Evolutionary conservation across 106 monocot species (phyloP), one percentile per base, ranked within the genome.

Genomic region (Phalaenopsis aphrodite): DNA sequence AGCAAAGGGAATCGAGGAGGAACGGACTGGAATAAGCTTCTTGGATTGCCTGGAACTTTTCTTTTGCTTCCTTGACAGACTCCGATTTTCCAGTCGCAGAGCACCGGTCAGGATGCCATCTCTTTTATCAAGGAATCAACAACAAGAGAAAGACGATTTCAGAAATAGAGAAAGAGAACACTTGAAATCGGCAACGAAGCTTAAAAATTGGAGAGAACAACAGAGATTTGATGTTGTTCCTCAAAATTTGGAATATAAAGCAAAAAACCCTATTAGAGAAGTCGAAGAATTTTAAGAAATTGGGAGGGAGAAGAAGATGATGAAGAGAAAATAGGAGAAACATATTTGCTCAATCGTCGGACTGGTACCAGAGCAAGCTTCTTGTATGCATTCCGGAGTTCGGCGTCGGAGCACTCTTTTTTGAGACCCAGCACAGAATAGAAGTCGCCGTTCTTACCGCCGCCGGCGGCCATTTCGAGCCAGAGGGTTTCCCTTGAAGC

Each of bases 71-170:
- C 21, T 88, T 83, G 41, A 80, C 78, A 73, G 66, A 79, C 46
- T 87, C 82, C 4, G 82, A 58, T 38, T 78, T 91, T 2, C 86
- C 86, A 14, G 88, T 81, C 11, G 93, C 82, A 4, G 83, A 82
- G 80, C 87, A 88, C 55, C 90, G 88, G 80, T 96, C 96, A 9
- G 96, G 96, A 78, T 96, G 96, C 96, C 96, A 96, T 85, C 83
- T 91, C 96, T 96, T 68, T 41, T 39, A 78, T 55, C 43, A 21
- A 17, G 77, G 8, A 76, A 38, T 42, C 56, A 47, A 49, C 5
- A 61, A 58, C 12, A 43, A 77, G 5, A n/a, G n/a, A 46, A 49
- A 24, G 16, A 68, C 56, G 7, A 37, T n/a, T 12, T 36, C 42
- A 46, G 24, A 36, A 49, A 36, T 6, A 47, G 58, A 16, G 42